A percentile compares a stretch with the other conserved stretches of the same genome.
Conservation (phyloP, 176 grass and related monocot species). For the Leersia perrieri region DNA sequence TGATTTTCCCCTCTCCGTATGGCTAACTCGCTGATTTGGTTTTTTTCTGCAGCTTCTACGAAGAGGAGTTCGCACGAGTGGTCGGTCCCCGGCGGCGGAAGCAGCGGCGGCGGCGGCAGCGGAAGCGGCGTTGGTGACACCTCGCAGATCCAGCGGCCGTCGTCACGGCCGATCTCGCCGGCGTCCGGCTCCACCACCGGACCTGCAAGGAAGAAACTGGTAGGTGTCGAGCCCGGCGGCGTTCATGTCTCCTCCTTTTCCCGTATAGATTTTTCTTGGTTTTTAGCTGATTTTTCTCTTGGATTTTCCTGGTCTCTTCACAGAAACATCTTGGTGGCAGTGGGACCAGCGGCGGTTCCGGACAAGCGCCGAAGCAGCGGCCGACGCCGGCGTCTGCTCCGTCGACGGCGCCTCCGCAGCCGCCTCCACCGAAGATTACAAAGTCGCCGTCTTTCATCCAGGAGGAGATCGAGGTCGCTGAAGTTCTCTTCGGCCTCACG, state of each 20-base stretch:
- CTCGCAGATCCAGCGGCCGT: slow-evolving; percentile 68
- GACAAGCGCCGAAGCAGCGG: slow-evolving; percentile 39
- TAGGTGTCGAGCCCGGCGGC: slow-evolving; percentile 6
- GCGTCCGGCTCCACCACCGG: slow-evolving; percentile 53
- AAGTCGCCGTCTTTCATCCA: slow-evolving; percentile 83
- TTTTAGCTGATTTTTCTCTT: neutral
- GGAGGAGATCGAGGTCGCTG: slow-evolving; percentile 98
- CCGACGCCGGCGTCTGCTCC: slow-evolving; percentile 28
- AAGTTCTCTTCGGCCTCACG: slow-evolving; percentile 90
- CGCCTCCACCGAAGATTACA: slow-evolving; percentile 44
- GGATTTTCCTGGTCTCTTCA: neutral
- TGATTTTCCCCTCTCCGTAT: neutral
- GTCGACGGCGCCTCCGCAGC: slow-evolving; percentile 37
- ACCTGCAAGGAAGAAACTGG: slow-evolving; percentile 76
- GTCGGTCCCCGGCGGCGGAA: slow-evolving; percentile 49
- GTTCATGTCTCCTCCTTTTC: no score
- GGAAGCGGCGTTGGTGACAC: slow-evolving; percentile 31
- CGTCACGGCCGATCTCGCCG: slow-evolving; percentile 81
- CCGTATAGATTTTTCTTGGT: slow-evolving; percentile 7
- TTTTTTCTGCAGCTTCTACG: slow-evolving; percentile 47
- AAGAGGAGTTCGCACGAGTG: slow-evolving; percentile 82
- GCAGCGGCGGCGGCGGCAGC: slow-evolving; percentile 24
- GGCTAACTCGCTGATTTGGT: neutral
- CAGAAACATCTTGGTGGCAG: slow-evolving; percentile 63
- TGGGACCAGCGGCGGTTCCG: slow-evolving; percentile 28